A percentile compares a stretch with the other conserved stretches of the same genome.
Evolutionary conservation across 108 stramenopile genomes (phyloP).

Genomic region (Conticribra guillardii): DNA sequence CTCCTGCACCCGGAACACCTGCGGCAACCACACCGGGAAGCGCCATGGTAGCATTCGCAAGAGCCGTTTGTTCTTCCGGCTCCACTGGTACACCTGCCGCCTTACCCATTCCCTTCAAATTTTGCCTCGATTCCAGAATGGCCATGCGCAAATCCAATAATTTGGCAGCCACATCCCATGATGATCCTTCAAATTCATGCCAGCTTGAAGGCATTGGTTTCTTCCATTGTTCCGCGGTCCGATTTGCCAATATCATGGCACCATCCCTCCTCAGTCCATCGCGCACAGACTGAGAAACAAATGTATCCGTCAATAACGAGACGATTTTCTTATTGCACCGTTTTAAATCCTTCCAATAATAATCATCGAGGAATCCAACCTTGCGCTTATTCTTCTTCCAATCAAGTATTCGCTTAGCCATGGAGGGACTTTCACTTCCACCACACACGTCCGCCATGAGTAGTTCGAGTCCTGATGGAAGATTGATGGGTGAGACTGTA

Average conservation of each 20-base stretch:
- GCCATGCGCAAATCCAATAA: slow-evolving; percentile 49
- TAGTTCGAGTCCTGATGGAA: slow-evolving; percentile 75
- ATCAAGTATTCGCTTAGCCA: slow-evolving; percentile 86
- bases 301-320: slow-evolving; percentile 46
- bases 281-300: slow-evolving; percentile 21
- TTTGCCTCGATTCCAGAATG: slow-evolving; percentile 62
- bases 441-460: slow-evolving; percentile 95
- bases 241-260: slow-evolving; percentile 33
- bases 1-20: slow-evolving; percentile 96
- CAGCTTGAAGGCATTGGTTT: slow-evolving; percentile 52
- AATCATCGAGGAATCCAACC: slow-evolving; percentile 51
- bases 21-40: slow-evolving; percentile 91
- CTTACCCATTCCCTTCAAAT: slow-evolving; percentile 81
- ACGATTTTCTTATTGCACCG: slow-evolving; percentile 66
- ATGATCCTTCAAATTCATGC: slow-evolving; percentile 50
- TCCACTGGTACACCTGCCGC: slow-evolving; percentile 92
- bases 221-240: slow-evolving; percentile 50
- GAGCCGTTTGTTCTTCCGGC: slow-evolving; percentile 80
- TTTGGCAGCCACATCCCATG: slow-evolving; percentile 44
- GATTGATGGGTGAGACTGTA: slow-evolving; percentile 53
- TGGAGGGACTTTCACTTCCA: slow-evolving; percentile 93
- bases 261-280: slow-evolving; percentile 55
- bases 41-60: slow-evolving; percentile 86
- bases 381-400: slow-evolving; percentile 70
- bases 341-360: slow-evolving; percentile 79